Conservation (phyloP, 192 early-diverging fungal genomes). For the Bifiguratus adelaidae region DNA sequence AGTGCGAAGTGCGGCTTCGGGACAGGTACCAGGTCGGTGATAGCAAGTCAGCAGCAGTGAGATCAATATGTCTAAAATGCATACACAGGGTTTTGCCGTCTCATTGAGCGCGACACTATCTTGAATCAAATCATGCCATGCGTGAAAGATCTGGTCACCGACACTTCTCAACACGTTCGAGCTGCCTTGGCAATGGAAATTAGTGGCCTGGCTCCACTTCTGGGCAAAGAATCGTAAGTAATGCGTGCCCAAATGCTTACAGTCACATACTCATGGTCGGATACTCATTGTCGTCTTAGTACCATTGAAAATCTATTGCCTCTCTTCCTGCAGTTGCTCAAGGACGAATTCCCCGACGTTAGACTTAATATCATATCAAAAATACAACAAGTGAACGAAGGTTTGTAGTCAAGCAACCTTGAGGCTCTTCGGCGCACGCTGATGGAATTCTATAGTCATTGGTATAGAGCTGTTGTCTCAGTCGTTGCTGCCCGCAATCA, state of each 20-base stretch:
- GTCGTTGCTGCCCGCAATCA: conserved; percentile 92
- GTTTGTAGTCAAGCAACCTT: conserved; percentile 15
- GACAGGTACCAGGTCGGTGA: conserved; percentile 71
- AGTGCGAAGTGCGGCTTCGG: conserved; percentile 89
- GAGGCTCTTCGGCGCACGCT: background rate
- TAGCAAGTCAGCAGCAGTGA: background rate
- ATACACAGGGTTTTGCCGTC: conserved; percentile 47
- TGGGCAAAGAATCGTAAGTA: conserved; percentile 83
- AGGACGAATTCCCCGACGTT: conserved; percentile 96
- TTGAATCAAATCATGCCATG: conserved; percentile 78
- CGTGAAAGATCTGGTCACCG: conserved; percentile 89
- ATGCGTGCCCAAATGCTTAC: background rate
- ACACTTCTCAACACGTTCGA: conserved; percentile 93
- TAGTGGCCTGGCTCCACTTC: conserved; percentile 87
- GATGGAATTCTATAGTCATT: conserved; percentile 46
- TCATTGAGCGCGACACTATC: conserved; percentile 72
- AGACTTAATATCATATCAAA: conserved; percentile 98
- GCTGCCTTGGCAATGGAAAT: conserved; percentile 94
- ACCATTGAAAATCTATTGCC: conserved; percentile 93
- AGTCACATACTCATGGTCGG: background rate
- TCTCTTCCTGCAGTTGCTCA: conserved; percentile 92
- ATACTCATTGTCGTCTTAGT: conserved; percentile 16
- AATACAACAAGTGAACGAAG: conserved; percentile 89
- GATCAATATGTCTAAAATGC: too few relatives aligned
- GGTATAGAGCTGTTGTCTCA: conserved; percentile 97